Evolutionary conservation across 1,284 basidiomycete species (phyloP), one percentile per base, ranked within the genome.

Genomic region (Laetiporus sulphureus): DNA sequence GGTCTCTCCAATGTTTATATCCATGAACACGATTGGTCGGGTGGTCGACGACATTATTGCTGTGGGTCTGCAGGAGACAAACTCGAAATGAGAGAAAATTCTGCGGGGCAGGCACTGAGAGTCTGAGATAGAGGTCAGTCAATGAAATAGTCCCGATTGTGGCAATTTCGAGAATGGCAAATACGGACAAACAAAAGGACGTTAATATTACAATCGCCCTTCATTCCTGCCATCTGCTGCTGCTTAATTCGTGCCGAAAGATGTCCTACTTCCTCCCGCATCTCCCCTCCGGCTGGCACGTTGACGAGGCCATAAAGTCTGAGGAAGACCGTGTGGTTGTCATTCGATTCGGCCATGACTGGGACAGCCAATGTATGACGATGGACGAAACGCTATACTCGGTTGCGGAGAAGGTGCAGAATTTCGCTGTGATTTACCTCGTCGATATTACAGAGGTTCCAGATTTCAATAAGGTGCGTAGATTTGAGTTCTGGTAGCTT

Each of bases 361-460:
- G 85, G 80, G 91, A 99, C 62, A 71, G 79, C 1, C 86, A 95
- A 50, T 99, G 95, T 68, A 98, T 98, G 96, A 86, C 83, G 25
- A 97, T 98, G 93, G 96, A 99, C 70, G 95, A 99, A 66, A 97
- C 93, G 3, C 78, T 99, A 15, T 91, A 93, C 63, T 74, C 79
- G 10, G 86, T 97, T 38, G 84, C 89, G 1, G 95, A 97, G 66
- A 94, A 92, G 64, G 92, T 99, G 3, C 92, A 96, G 68, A 98
- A 99, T 69, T 98, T 96, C 66, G 94, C 93, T 2, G 92, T 98
- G 50, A 89, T 98, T 52, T 99, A 96, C 60, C 72, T 97, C 11
- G 85, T 86, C 21, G 95, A 99, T 63, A 97, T 96, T 58, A 97
- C 92, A 0, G 83, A 93, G 52, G 96, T 99, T 1, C 96, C 96